phyloP scores from a whole-genome alignment of 2,329 filamentous ascomycete species.

The Teratosphaeria nubilosa region DNA sequence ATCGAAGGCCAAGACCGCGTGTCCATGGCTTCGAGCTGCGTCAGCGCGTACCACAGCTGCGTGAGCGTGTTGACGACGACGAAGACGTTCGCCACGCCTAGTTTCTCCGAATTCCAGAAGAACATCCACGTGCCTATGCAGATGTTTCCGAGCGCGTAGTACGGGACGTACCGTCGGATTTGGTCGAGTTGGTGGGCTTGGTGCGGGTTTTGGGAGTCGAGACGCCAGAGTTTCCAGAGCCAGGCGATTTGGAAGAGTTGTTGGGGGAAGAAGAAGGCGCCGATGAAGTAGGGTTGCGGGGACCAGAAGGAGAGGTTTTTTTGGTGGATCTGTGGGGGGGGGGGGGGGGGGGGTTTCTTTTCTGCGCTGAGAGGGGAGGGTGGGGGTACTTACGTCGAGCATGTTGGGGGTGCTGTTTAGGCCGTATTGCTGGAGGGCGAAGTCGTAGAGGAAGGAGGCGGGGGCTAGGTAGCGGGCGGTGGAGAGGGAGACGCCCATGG shows the following conservation, averaged over 20 bases:
- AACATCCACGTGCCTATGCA: slow-evolving; percentile 55
- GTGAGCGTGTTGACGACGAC: slow-evolving; percentile 46
- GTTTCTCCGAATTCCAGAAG: slow-evolving; percentile 47
- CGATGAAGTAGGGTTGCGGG: slow-evolving; percentile 50
- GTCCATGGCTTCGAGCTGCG: slow-evolving; percentile 40
- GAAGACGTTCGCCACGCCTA: slow-evolving; percentile 45
- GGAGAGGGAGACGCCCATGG: slow-evolving; percentile 45
- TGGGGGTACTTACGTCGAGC: slow-evolving; percentile 37
- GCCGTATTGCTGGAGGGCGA: slow-evolving; percentile 50
- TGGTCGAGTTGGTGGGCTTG: slow-evolving; percentile 35
- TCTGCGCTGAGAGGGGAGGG: neutral
- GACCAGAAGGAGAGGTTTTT: slow-evolving; percentile 49
- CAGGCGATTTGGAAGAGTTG: slow-evolving; percentile 49
- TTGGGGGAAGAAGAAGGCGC: slow-evolving; percentile 51
- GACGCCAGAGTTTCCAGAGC: slow-evolving; percentile 46
- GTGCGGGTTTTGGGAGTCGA: slow-evolving; percentile 31
- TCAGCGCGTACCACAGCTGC: slow-evolving; percentile 46
- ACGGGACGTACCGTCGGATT: slow-evolving; percentile 47
- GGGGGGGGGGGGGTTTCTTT: neutral
- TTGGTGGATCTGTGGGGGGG: slow-evolving; percentile 31
- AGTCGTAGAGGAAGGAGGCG: slow-evolving; percentile 46
- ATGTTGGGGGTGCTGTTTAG: slow-evolving; percentile 48
- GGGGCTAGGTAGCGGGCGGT: slow-evolving; percentile 47
- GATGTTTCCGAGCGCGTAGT: slow-evolving; percentile 46
- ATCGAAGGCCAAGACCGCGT: slow-evolving; percentile 40